Evolutionary conservation across 1,139 yeast genomes (phyloP), one percentile per base, ranked within the genome.

Genomic region (Geotrichum siamense): DNA sequence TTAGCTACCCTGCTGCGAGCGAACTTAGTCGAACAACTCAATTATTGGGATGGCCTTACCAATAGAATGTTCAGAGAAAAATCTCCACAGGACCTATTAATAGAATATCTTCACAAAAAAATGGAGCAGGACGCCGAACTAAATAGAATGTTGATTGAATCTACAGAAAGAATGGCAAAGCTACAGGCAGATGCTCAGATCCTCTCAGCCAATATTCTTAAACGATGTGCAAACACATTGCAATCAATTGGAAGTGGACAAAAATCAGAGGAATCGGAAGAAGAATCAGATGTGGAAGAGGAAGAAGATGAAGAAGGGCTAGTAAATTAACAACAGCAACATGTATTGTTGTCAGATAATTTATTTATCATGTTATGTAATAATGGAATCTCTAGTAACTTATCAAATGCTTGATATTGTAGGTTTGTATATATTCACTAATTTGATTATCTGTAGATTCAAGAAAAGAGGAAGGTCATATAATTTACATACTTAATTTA

Each of bases 121-220:
- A 35, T 43, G 47, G 43, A 39, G 12, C 43, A 43, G 13, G 47
- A 43, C 22, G 43, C 43, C 3, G 43, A 43, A 25, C 28, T 43
- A 8, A 39, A 43, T 17, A 38, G 40, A 12, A 34, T 39, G 4
- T 34, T 43, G 3, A 43, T 43, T 35, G 47, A 38, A 5, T 34
- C 43, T 2, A 39, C 40, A 2, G 47, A 43, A 30, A 34, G 47
- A 22, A 39, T 43, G 39, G 32, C 38, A 5, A 38, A 39, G 36
- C 6, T 16, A 12, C 47, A 43, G 13, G 43, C 43, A 9, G 43
- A 39, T 23, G 47, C 47, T 6, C 47, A 43, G n/a, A 25, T 43
- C 3, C 43, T 39, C 16, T 33, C 47, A 2, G 47, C 47, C 8
- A 29, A 16, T 4, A 4, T 39, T 22, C 19, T 43, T 38, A 35